Evolutionary conservation across 352 stramenopile species (phyloP).

Genomic region (Phytophthora ramorum): DNA sequence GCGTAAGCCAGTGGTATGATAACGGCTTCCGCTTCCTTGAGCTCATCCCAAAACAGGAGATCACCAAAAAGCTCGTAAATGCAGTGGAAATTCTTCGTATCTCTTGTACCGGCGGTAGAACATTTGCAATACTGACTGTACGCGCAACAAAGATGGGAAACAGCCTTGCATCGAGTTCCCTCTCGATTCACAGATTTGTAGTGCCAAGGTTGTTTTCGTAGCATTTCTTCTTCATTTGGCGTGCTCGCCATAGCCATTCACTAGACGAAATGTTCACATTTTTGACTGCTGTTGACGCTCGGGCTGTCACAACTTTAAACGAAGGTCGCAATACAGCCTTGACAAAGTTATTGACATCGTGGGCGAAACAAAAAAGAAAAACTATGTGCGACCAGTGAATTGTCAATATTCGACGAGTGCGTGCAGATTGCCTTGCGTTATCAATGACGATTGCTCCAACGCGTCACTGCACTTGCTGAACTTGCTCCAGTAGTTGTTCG

Average conservation of each 20-base stretch:
- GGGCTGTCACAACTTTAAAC: neutral
- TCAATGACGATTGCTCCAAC: constrained; percentile 12
- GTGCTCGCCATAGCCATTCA: constrained; percentile 5
- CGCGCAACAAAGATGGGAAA: neutral
- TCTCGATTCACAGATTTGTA: constrained; percentile 1
- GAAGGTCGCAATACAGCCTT: constrained; percentile 6
- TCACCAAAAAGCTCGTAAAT: too few relatives aligned
- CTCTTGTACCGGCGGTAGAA: constrained; percentile 1
- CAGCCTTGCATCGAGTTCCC: constrained; percentile 4
- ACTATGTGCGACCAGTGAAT: neutral
- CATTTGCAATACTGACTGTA: constrained; percentile 1
- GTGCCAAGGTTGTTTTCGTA: constrained; percentile 1
- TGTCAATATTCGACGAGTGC: neutral
- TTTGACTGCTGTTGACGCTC: neutral
- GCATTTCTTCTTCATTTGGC: neutral
- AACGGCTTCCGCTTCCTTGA: too few relatives aligned
- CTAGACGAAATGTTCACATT: constrained; percentile 3
- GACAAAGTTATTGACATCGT: constrained; percentile 10
- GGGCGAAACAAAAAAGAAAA: too few relatives aligned
- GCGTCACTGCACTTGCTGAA: neutral
- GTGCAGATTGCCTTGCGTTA: constrained; percentile 2
- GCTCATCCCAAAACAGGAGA: too few relatives aligned
- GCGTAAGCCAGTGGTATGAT: neutral
- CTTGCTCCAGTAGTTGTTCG: constrained; percentile 5
- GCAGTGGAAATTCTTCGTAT: neutral